Evolutionary conservation across 2,329 filamentous ascomycete species (phyloP).

Genomic region (Diplodia sapinea): DNA sequence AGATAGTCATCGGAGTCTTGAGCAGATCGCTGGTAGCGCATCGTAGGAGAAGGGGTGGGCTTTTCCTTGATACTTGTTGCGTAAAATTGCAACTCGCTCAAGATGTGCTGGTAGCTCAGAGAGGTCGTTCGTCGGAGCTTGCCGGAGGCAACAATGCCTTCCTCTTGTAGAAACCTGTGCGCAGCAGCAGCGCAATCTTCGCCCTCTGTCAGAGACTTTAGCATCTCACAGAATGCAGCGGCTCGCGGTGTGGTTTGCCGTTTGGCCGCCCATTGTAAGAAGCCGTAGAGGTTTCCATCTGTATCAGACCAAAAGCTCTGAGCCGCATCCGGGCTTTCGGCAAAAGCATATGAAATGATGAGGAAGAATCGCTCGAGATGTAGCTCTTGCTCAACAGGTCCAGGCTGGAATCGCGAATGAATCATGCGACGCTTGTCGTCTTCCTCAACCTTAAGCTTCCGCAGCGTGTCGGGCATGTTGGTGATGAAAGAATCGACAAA

Average conservation of each 20-base stretch:
- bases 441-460: slow-evolving; percentile 84
- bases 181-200: slow-evolving; percentile 82
- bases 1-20: slow-evolving; percentile 56
- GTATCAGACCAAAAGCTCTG: slow-evolving; percentile 90
- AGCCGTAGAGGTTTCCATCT: slow-evolving; percentile 91
- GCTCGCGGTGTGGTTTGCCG: slow-evolving; percentile 94
- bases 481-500: slow-evolving; percentile 94
- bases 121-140: slow-evolving; percentile 84
- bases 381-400: slow-evolving; percentile 60
- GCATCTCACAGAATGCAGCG: slow-evolving; percentile 95
- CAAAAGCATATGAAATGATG: slow-evolving; percentile 89
- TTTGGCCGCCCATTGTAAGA: slow-evolving; percentile 95
- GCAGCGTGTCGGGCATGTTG: slow-evolving; percentile 90
- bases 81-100: slow-evolving; percentile 87
- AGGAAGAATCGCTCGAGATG: slow-evolving; percentile 88
- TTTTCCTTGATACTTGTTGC: slow-evolving; percentile 77
- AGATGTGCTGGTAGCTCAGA: slow-evolving; percentile 91
- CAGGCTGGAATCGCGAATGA: slow-evolving; percentile 51
- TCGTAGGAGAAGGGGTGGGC: slow-evolving; percentile 67
- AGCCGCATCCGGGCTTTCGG: slow-evolving; percentile 81
- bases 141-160: slow-evolving; percentile 69
- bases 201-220: slow-evolving; percentile 84
- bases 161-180: slow-evolving; percentile 88
- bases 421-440: slow-evolving; percentile 74
- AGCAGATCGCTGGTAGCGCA: slow-evolving; percentile 50